Percentiles rank a stretch among this genome's conserved stretches.
Conservation (phyloP, 306 rosid species). For the Carpinus fangiana region DNA sequence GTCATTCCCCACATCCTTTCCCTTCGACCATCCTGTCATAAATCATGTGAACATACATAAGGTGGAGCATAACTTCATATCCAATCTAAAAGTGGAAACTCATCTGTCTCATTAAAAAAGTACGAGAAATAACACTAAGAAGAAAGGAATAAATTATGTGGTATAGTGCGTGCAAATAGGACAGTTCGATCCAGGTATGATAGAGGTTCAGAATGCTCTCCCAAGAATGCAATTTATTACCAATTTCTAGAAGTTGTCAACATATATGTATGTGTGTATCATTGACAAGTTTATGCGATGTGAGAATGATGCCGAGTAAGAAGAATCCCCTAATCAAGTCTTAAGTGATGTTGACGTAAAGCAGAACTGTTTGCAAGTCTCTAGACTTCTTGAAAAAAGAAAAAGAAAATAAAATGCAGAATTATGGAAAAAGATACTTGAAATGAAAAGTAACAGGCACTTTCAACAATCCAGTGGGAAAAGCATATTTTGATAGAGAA, state of each 20-base stretch:
- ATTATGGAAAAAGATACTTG: neutral
- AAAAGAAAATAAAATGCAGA: neutral
- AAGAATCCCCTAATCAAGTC: constrained; percentile 8
- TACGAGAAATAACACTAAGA: neutral
- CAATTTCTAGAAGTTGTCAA: neutral
- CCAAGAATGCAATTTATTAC: neutral
- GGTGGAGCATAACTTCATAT: constrained; percentile 1
- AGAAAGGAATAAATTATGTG: neutral
- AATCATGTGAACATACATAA: constrained; percentile 31
- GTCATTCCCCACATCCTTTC: constrained; percentile 75
- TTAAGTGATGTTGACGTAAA: neutral
- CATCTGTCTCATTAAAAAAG: neutral
- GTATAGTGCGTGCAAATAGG: neutral
- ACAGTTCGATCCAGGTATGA: neutral
- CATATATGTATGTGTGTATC: neutral
- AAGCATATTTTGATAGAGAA: neutral
- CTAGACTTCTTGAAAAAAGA: neutral
- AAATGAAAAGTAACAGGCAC: neutral
- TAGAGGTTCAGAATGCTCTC: neutral
- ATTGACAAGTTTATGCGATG: neutral
- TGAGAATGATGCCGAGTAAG: neutral
- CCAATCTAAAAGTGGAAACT: neutral
- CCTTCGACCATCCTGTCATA: constrained; percentile 67
- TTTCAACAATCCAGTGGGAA: neutral
- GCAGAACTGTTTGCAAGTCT: neutral